Conservation (phyloP, 805 yeast genomes). For the Candida bentonensis region DNA sequence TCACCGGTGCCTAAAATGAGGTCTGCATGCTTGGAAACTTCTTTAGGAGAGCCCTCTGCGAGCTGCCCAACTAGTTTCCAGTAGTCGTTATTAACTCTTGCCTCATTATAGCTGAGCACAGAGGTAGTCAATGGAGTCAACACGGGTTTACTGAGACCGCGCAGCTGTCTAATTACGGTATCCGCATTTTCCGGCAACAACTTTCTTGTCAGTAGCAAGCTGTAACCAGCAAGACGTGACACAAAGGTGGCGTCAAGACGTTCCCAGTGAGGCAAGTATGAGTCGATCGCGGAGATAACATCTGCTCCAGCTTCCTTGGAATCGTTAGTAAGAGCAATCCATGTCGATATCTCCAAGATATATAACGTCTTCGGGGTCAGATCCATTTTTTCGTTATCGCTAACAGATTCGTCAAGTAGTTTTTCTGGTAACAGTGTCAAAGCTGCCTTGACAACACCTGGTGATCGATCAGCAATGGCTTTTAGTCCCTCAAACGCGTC, state of each 20-base stretch:
- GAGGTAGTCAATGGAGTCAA: background rate
- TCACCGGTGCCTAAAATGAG: background rate
- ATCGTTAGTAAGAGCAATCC: constrained; percentile 3
- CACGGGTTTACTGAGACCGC: background rate
- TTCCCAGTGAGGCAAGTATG: constrained; percentile 9
- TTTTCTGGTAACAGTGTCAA: constrained; percentile 18
- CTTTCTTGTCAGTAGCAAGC: constrained; percentile 17
- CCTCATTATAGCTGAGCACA: background rate
- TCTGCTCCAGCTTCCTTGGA: constrained; percentile 3
- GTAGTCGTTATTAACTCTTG: background rate
- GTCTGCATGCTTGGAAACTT: background rate
- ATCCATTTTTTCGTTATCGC: background rate
- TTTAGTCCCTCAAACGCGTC: constrained; percentile 34
- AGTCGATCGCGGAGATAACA: constrained; percentile 4
- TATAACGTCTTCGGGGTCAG: background rate
- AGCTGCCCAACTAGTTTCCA: background rate
- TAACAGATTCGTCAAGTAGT: background rate
- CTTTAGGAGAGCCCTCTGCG: background rate
- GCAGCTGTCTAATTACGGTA: background rate
- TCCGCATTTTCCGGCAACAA: background rate
- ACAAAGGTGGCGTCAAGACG: constrained; percentile 11
- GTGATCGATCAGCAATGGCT: background rate
- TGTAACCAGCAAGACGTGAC: constrained; percentile 28
- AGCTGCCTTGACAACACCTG: constrained; percentile 1
- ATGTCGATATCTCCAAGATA: background rate